Conservation (phyloP, 2,329 filamentous ascomycete genomes). For the Clarireedia hainanense region DNA sequence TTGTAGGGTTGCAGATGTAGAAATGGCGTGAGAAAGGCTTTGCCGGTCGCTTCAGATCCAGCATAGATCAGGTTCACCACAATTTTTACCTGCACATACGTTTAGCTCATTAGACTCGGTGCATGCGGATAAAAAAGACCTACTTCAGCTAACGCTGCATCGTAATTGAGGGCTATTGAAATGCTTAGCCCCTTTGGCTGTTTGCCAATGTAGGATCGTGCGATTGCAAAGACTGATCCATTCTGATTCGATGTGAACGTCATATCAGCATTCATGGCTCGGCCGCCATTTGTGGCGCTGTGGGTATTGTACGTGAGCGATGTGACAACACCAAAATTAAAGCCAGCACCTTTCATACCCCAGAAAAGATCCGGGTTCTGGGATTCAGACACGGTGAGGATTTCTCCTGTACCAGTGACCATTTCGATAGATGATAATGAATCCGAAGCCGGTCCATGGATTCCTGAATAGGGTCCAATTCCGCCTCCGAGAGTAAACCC, state of each 20-base stretch:
- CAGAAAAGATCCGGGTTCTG: constrained; percentile 27
- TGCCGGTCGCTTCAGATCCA: neutral
- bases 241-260: neutral
- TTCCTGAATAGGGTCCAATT: constrained; percentile 1
- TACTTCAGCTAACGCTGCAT: neutral
- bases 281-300: neutral
- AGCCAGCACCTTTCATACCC: constrained; percentile 28
- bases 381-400: constrained; percentile 15
- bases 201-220: too few relatives aligned
- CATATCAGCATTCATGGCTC: constrained; percentile 1
- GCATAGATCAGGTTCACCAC: neutral
- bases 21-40: neutral
- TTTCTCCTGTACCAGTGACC: constrained; percentile 23
- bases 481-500: constrained; percentile 10
- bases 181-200: too few relatives aligned
- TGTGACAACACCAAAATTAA: constrained; percentile 6
- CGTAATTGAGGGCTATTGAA: too few relatives aligned
- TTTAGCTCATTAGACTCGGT: too few relatives aligned
- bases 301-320: neutral
- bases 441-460: constrained; percentile 6
- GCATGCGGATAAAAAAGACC: too few relatives aligned
- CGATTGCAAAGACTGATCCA: neutral
- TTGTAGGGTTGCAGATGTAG: neutral
- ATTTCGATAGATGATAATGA: constrained; percentile 13
- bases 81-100: neutral